Evolutionary conservation across 1,139 yeast species (phyloP).

Genomic region (Diutina scorzettiae): DNA sequence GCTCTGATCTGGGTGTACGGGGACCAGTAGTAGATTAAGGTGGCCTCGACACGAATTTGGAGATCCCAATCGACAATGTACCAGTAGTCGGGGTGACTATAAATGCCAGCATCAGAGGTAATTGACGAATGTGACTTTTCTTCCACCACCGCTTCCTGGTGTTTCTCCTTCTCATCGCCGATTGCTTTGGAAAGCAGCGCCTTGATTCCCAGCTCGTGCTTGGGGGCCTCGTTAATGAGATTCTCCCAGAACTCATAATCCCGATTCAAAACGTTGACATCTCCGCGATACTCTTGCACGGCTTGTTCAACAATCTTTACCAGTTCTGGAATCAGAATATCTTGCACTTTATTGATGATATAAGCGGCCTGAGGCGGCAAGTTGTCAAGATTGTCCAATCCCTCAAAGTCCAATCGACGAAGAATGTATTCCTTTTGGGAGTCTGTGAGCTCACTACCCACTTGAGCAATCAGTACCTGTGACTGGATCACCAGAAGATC

Average conservation of each 20-base stretch:
- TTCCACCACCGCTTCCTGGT: background rate
- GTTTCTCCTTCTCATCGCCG: background rate
- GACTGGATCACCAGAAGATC: background rate
- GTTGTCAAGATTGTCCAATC: background rate
- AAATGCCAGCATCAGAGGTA: background rate
- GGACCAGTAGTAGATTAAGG: slow-evolving; percentile 37
- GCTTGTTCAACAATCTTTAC: slow-evolving; percentile 24
- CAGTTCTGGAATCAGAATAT: slow-evolving; percentile 16
- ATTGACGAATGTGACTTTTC: background rate
- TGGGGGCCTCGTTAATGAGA: slow-evolving; percentile 13
- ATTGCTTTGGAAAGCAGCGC: background rate
- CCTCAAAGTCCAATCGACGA: slow-evolving; percentile 3
- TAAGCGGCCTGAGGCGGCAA: slow-evolving; percentile 9
- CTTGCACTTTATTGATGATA: slow-evolving; percentile 21
- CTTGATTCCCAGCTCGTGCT: background rate
- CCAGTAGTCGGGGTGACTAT: background rate
- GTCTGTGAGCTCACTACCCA: background rate
- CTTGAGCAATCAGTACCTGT: background rate
- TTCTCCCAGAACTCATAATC: slow-evolving; percentile 27
- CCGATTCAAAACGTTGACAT: slow-evolving; percentile 27
- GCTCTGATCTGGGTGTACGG: slow-evolving; percentile 60
- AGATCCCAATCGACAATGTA: slow-evolving; percentile 9
- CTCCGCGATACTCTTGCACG: slow-evolving; percentile 29
- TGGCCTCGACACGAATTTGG: slow-evolving; percentile 13
- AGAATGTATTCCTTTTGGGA: slow-evolving; percentile 1